Conservation (phyloP, 2,329 filamentous ascomycete genomes). For the Curvularia spicifera region DNA sequence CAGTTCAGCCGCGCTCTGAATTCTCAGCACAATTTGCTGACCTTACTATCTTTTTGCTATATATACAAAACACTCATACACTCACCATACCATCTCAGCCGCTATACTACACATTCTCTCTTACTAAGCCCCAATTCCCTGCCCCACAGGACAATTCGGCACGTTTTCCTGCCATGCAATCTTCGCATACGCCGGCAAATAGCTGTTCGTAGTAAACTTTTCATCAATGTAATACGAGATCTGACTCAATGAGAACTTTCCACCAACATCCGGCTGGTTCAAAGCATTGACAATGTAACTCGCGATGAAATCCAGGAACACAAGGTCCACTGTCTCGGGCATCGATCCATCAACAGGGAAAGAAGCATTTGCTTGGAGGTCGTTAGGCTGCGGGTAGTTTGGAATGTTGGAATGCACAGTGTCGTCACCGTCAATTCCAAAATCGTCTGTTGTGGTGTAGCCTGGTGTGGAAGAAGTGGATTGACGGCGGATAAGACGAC, state of each 20-base stretch:
- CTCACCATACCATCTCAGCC: background rate
- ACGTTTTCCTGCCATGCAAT: conserved; percentile 51
- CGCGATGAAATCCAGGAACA: conserved; percentile 61
- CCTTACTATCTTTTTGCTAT: background rate
- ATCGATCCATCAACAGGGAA: conserved; percentile 54
- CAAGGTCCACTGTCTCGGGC: conserved; percentile 58
- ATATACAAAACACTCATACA: background rate
- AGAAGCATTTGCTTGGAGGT: conserved; percentile 58
- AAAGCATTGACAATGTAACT: conserved; percentile 47
- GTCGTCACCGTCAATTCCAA: conserved; percentile 64
- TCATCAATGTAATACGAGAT: conserved; percentile 49
- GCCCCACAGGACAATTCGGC: conserved; percentile 50
- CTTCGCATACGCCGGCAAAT: conserved; percentile 51
- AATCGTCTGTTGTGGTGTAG: conserved; percentile 64
- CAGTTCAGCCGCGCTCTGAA: too few species aligned
- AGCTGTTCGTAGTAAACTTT: conserved; percentile 53
- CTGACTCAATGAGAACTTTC: conserved; percentile 36
- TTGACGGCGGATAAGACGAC: conserved; percentile 59
- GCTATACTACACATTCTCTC: background rate
- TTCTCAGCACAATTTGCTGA: background rate
- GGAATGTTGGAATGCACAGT: conserved; percentile 59
- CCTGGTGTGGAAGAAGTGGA: conserved; percentile 54
- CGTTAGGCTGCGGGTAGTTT: conserved; percentile 57
- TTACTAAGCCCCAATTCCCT: conserved; percentile 36
- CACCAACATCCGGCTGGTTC: conserved; percentile 42